phyloP scores from a whole-genome alignment of 1,139 yeast genomes.

The Lodderomyces oxycetoniae region DNA sequence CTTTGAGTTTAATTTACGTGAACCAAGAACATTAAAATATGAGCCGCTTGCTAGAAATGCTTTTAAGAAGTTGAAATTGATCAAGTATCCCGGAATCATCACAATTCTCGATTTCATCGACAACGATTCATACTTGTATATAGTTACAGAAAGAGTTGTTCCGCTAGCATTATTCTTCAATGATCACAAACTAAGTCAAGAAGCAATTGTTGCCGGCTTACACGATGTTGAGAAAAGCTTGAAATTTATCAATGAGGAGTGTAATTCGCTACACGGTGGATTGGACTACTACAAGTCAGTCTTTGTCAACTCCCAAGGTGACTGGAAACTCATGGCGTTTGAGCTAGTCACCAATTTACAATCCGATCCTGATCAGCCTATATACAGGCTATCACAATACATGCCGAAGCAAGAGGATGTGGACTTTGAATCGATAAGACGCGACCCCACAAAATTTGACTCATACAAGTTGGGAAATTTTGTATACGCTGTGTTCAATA shows the following conservation, averaged over 20 bases:
- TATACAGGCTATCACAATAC: constrained; percentile 25
- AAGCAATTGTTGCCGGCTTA: constrained; percentile 54
- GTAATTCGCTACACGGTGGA: constrained; percentile 63
- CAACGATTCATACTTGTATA: constrained; percentile 54
- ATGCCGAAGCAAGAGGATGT: constrained; percentile 8
- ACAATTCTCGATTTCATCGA: constrained; percentile 67
- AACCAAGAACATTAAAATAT: constrained; percentile 29
- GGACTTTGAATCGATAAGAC: constrained; percentile 13
- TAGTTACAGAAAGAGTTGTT: constrained; percentile 72
- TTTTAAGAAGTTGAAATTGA: constrained; percentile 56
- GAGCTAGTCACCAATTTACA: constrained; percentile 58
- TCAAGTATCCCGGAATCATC: constrained; percentile 77
- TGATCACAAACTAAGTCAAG: constrained; percentile 23
- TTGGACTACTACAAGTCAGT: constrained; percentile 50
- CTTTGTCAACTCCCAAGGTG: constrained; percentile 63
- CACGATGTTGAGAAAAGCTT: constrained; percentile 53
- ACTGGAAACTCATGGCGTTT: constrained; percentile 83
- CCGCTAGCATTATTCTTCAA: constrained; percentile 47
- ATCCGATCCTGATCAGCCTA: constrained; percentile 48
- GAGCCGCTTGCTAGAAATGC: constrained; percentile 55
- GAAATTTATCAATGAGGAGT: constrained; percentile 59
- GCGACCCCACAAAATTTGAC: constrained; percentile 55
- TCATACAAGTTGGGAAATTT: constrained; percentile 60
- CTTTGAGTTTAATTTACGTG: constrained; percentile 56
- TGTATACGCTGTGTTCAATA: constrained; percentile 38